Base-by-base conservation (phyloP, 257 asterid species). In the Nicotiana tomentosiformis region DNA sequence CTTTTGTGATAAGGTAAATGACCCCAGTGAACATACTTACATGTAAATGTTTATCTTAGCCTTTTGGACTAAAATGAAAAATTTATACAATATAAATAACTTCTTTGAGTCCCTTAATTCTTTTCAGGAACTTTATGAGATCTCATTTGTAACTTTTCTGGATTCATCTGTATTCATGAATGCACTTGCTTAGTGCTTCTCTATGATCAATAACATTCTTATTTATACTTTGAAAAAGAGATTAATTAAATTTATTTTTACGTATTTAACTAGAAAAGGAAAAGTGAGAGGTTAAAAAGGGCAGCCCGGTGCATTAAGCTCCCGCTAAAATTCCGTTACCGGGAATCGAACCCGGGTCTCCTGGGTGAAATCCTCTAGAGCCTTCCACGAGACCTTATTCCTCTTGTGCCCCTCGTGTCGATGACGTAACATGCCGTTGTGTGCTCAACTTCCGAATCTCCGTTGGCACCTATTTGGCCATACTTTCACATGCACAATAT, bases 341-440 rank as follows among this genome's bases (percentile, higher is more conserved):
- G 96, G 95, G 95, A 92, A 91, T 93, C 90, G 98, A 93, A 93
- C 95, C 97, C 95, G 94, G 97, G 95, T 92, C 95, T 46, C 92
- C 93, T 88, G 93, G 95, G 95, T 91, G 96, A 93, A 92, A 93
- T 67, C 26, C 76, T 33, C 15, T 33, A 17, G 49, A 39, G 16
- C 37, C 37, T 67, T 67, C 53, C 18, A 35, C 8, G 77, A 67
- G 53, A 67, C 29, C 30, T 66, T 8, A 66, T 46, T 6, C 18
- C 18, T 29, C 4, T 26, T 5, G 33, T 26, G n/a, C 37, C 46
- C 74, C 14, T 39, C 23, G 33, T 32, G 72, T 17, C 49, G 49
- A 66, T 66, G 49, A 43, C 14, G 12, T 66, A 66, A 20, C 49
- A 15, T 66, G 74, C 8, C 14, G 14, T 32, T 66, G 23, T 66